Evolutionary conservation across 1,139 yeast genomes (phyloP), one percentile per base, ranked within the genome.

Genomic region (Eremothecium gossypii): DNA sequence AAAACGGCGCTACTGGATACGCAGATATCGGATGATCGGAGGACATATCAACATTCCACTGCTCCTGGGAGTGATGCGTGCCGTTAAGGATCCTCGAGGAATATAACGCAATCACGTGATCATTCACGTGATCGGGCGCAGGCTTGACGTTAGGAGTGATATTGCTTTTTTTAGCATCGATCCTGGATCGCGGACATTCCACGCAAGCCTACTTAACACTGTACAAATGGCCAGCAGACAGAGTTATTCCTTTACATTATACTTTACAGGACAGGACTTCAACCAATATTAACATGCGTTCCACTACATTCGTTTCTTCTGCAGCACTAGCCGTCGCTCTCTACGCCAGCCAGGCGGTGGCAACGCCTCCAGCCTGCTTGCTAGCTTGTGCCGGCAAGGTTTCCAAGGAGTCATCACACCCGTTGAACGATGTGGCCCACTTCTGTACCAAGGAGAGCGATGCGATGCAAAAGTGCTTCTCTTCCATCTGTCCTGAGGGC

Each of bases 311-410:
- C 37, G 14, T 34, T 23, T n/a, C 37, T 23, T n/a, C 79, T 41
- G 64, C 76, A 40, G 65, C 74, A 50, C 64, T 74, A 47, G 70
- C 77, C 41, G 60, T 77, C 45, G 74, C 77, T 43, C 65, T 76
- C 43, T 60, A 76, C 45, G 65, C 76, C 42, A 68, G 69, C 39
- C 57, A 68, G 40, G 76, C 70, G 36, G 64, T 74, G 40, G 93
- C 93, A 45, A 70, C 91, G 45, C 91, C 95, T 42, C 93, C 93
- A 49, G 95, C 95, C 34, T 86, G 95, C 70, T 69, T 86, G 53
- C 71, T 86, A 62, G 94, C 95, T 38, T 86, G 95, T 74, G 91
- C 83, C 46, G 73, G 83, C 43, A 73, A 77, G 57, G 87, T 82
- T 42, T 70, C 76, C 53, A 74, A 73, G 60, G 53, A 61, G n/a